Evolutionary conservation across 768 basidiomycete species (phyloP), one percentile per base, ranked within the genome.

Genomic region (Sarcodon aspratus): DNA sequence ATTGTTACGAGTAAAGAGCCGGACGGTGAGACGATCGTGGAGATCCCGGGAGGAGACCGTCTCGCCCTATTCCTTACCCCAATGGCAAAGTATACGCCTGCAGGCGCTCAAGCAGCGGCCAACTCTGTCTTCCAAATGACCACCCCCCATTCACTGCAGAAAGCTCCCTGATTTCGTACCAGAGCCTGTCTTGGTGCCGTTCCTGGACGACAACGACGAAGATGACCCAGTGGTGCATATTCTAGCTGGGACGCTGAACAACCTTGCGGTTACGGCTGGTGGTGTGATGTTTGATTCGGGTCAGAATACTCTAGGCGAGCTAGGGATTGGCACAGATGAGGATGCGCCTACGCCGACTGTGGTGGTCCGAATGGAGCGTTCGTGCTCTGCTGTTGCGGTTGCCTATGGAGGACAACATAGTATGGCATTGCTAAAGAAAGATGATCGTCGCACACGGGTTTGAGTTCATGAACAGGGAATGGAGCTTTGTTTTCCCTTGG

Each of bases 11-110:
- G 77, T 67, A 79, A 75, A 36, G 74, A 75, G 38, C 76, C 88
- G 6, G 71, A 62, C 3, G 81, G 75, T 45, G 67, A 66, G 2
- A 52, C 45, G 10, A 77, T 91, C 45, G 67, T 81, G 15, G 77
- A 89, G 61, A 89, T 97, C 54, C 72, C 59, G 15, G 90, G 85
- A 12, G 92, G 95, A 42, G 82, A 85, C 50, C 87, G 95, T 56
- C 93, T 98, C 61, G 81, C 92, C 0, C 63, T 98, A 44, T 98
- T 99, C 74, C 70, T 92, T 55, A 85, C 93, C 9, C 76, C 36
- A 73, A 77, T 32, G 95, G 95, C 44, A 78, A 80, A 52, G 87
- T 98, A 1, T 95, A 78, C 61, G 88, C 82, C 1, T 86, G 84
- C 57, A 95, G 95, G 2, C 81, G 93, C 35, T 80, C 78, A 40